A percentile compares a stretch with the other conserved stretches of the same genome.
These are phyloP conservation scores for Neobulgaria alba DNA, from an alignment of 2,329 filamentous ascomycete genomes.

Conservation along the genomic window DNA sequence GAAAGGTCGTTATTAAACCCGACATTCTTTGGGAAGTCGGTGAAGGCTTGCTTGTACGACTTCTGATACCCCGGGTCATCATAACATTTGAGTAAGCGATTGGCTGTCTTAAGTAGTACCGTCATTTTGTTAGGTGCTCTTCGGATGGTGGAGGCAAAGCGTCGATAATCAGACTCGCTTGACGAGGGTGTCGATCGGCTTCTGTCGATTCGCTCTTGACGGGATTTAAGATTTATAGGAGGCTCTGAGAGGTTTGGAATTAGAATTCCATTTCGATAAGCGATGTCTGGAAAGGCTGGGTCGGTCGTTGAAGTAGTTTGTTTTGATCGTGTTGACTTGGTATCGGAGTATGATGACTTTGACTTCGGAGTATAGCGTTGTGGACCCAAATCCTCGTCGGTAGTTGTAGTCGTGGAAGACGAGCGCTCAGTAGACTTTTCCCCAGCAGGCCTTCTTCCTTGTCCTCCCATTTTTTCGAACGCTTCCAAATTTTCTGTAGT, in stretches of 20 bases:
- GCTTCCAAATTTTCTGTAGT: slow-evolving; percentile 14
- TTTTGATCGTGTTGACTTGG: slow-evolving; percentile 2
- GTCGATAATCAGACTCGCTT: slow-evolving; percentile 8
- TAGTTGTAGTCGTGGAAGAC: slow-evolving; percentile 8
- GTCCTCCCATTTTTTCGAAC: slow-evolving; percentile 12
- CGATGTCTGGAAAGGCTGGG: slow-evolving; percentile 1
- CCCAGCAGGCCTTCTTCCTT: slow-evolving; percentile 8
- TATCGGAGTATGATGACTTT: slow-evolving; percentile 1
- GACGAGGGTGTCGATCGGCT: slow-evolving; percentile 4
- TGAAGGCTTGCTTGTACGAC: slow-evolving; percentile 16
- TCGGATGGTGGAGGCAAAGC: slow-evolving; percentile 3
- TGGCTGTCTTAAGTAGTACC: slow-evolving; percentile 7
- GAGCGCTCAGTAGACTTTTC: slow-evolving; percentile 7
- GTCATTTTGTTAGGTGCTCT: slow-evolving; percentile 7
- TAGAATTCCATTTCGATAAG: slow-evolving; percentile 6
- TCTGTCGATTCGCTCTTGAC: slow-evolving; percentile 3
- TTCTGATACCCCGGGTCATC: slow-evolving; percentile 7
- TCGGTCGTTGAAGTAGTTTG: slow-evolving; percentile 4
- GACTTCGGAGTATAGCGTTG: background rate
- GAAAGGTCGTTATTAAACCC: slow-evolving; percentile 26
- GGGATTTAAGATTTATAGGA: slow-evolving; percentile 5
- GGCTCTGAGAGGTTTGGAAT: slow-evolving; percentile 1
- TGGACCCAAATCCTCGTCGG: slow-evolving; percentile 8
- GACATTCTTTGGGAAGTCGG: slow-evolving; percentile 18
- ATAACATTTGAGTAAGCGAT: slow-evolving; percentile 7